Evolutionary conservation across 164 flowering plant species (phyloP).

Genomic region (Liriodendron chinense): DNA sequence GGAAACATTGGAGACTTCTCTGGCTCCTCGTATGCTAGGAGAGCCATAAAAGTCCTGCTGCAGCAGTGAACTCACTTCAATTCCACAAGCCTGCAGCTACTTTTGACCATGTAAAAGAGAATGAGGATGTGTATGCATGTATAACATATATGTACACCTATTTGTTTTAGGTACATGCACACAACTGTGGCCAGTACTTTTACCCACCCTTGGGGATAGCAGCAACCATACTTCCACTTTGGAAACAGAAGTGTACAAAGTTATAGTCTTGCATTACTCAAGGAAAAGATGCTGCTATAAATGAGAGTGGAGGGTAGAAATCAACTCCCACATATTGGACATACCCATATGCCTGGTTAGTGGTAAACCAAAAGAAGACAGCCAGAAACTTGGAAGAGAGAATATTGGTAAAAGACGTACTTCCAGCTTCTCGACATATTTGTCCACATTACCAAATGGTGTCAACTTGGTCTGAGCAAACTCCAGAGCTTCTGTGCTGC

Average conservation of each 20-base stretch:
- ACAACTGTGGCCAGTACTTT: neutral
- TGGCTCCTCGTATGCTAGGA: constrained; percentile 94
- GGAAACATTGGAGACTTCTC: constrained; percentile 94
- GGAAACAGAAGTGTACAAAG: neutral
- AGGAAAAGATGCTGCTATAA: neutral
- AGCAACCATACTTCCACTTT: neutral
- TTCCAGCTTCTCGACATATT: constrained; percentile 76
- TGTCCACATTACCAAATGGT: constrained; percentile 76
- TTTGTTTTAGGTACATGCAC: neutral
- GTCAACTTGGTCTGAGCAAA: constrained; percentile 80
- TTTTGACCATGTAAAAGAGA: neutral
- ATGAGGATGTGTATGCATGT: neutral
- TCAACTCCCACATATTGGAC: neutral
- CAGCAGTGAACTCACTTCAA: neutral
- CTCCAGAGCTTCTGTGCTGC: constrained; percentile 93
- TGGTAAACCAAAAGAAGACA: neutral
- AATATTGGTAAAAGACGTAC: constrained; percentile 35
- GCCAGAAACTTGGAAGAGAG: neutral
- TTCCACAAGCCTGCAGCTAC: neutral
- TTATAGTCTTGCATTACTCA: neutral
- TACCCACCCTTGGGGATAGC: neutral
- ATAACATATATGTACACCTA: neutral
- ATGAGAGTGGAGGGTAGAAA: neutral
- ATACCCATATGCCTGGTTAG: neutral
- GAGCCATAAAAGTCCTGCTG: constrained; percentile 83